Conservation (phyloP, 495 filamentous ascomycete genomes). For the Darksidea phi region DNA sequence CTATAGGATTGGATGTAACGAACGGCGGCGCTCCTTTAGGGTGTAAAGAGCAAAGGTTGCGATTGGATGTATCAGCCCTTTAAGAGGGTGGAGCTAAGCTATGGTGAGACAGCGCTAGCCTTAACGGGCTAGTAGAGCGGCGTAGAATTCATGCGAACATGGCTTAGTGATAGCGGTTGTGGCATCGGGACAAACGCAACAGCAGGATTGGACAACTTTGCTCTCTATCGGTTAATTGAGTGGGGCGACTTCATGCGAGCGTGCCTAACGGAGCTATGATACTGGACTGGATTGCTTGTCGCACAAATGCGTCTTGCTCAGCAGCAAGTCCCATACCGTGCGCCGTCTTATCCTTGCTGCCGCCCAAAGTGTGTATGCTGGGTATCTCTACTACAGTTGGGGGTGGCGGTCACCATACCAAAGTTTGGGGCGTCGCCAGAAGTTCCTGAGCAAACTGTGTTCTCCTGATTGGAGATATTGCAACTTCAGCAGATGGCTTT, state of each 20-base stretch:
- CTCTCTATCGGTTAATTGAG: slow-evolving; percentile 6
- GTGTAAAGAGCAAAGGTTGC: slow-evolving; percentile 3
- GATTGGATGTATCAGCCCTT: slow-evolving; percentile 1
- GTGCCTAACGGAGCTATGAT: slow-evolving; percentile 5
- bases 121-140: slow-evolving; percentile 7
- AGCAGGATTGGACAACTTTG: slow-evolving; percentile 13
- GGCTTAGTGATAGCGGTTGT: slow-evolving; percentile 2
- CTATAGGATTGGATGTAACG: slow-evolving; percentile 6
- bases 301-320: no score
- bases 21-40: slow-evolving; percentile 1
- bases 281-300: slow-evolving; percentile 14
- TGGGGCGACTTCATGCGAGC: slow-evolving; percentile 6
- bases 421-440: no score
- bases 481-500: no score
- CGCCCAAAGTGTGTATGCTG: no score
- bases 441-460: no score
- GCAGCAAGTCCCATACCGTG: no score
- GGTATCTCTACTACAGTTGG: no score
- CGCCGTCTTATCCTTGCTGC: no score
- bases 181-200: slow-evolving; percentile 2
- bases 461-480: no score
- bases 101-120: slow-evolving; percentile 7
- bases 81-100: slow-evolving; percentile 11
- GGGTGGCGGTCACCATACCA: no score
- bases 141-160: slow-evolving; percentile 7